phyloP scores from a whole-genome alignment of 345 rosid species.

The Citrus maxima region DNA sequence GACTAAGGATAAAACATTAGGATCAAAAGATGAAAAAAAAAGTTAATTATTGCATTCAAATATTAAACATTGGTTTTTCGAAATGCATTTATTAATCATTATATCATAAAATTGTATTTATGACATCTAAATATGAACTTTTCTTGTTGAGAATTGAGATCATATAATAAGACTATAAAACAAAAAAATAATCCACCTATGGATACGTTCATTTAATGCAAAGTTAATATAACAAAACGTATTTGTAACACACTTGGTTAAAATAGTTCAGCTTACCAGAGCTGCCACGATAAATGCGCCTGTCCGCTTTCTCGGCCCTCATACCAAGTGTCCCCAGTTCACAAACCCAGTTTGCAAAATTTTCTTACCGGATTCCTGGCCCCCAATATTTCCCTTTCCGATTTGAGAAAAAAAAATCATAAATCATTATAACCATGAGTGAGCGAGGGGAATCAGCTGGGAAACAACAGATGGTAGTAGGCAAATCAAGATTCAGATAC shows the following conservation, averaged over 20 bases:
- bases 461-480: neutral
- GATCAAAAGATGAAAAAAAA: too few species aligned
- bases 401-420: neutral
- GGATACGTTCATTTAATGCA: neutral
- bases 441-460: slow-evolving; percentile 22
- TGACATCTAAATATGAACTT: neutral
- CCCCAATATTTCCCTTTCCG: neutral
- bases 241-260: too few species aligned
- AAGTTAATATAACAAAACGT: neutral
- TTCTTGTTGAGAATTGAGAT: neutral
- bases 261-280: neutral
- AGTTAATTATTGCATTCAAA: too few species aligned
- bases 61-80: too few species aligned
- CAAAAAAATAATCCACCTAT: neutral
- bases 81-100: too few species aligned
- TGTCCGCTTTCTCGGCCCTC: neutral
- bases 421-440: neutral
- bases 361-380: neutral
- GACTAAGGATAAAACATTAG: too few species aligned
- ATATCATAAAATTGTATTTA: too few species aligned
- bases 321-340: neutral
- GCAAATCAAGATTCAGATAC: slow-evolving; percentile 42
- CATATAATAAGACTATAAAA: too few species aligned
- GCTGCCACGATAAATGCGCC: neutral
- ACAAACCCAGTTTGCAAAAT: neutral